Evolutionary conservation across 495 filamentous ascomycete species (phyloP).

Genomic region (Penicillium salamii): DNA sequence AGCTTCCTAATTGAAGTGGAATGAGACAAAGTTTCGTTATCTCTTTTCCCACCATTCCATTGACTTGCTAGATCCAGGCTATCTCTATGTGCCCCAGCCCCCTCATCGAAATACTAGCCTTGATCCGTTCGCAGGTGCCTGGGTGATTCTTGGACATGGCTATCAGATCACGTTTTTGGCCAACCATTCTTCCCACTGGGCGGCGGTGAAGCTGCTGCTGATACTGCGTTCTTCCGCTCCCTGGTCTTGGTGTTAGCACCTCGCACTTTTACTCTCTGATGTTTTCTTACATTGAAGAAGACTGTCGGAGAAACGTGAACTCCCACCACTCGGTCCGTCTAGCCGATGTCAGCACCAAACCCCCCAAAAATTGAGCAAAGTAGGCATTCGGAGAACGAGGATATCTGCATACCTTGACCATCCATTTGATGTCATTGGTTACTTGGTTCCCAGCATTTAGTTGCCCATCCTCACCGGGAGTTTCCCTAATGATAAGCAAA

Average conservation of each 20-base stretch:
- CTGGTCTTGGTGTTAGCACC: conserved; percentile 33
- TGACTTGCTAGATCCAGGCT: conserved; percentile 8
- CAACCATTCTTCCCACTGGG: conserved; percentile 86
- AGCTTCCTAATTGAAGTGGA: conserved; percentile 30
- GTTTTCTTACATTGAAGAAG: conserved; percentile 63
- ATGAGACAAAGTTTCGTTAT: conserved; percentile 35
- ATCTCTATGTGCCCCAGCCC: conserved; percentile 5
- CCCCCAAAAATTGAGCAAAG: background rate
- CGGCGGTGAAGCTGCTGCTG: conserved; percentile 68
- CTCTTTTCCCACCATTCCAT: conserved; percentile 5
- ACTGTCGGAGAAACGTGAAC: conserved; percentile 91
- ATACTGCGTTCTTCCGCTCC: conserved; percentile 77
- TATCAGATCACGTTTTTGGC: conserved; percentile 66
- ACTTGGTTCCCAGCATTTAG: conserved; percentile 73
- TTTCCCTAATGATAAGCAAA: conserved; percentile 61
- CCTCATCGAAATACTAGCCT: too few species aligned
- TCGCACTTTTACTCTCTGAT: conserved; percentile 1
- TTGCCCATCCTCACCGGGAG: conserved; percentile 56
- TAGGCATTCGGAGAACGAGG: conserved; percentile 1
- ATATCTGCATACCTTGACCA: conserved; percentile 62
- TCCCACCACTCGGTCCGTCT: conserved; percentile 66
- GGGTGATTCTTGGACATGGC: background rate
- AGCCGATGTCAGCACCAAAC: conserved; percentile 11
- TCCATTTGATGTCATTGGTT: conserved; percentile 80
- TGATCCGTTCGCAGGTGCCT: conserved; percentile 3